Evolutionary conservation across 2,329 filamentous ascomycete genomes (phyloP).

Genomic region (Colletotrichum horii): DNA sequence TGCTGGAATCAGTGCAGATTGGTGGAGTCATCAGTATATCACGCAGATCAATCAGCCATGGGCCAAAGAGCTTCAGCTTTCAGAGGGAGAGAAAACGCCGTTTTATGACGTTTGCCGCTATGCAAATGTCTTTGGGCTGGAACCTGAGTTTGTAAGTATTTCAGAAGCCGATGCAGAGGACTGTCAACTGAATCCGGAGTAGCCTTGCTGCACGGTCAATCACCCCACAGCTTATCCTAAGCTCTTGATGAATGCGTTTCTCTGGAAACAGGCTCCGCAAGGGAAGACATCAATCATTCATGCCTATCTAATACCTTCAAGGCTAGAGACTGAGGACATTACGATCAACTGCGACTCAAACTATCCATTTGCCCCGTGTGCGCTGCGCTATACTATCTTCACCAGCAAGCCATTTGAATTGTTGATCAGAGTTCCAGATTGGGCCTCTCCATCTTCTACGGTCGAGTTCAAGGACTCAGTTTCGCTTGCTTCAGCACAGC

Average conservation of each 20-base stretch:
- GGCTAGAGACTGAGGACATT: background rate
- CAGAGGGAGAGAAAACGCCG: slow-evolving; percentile 27
- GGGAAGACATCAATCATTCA: background rate
- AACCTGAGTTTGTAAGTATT: slow-evolving; percentile 47
- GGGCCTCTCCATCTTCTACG: background rate
- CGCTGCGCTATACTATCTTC: slow-evolving; percentile 29
- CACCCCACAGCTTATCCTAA: slow-evolving; percentile 63
- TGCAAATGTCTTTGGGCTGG: slow-evolving; percentile 44
- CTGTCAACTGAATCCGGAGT: background rate
- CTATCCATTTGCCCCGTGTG: slow-evolving; percentile 41
- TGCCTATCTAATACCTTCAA: background rate
- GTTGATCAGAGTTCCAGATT: slow-evolving; percentile 26
- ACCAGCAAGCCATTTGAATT: slow-evolving; percentile 27
- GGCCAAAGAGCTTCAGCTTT: slow-evolving; percentile 40
- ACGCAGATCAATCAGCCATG: slow-evolving; percentile 58
- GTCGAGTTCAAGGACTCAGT: background rate
- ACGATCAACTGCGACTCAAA: slow-evolving; percentile 46
- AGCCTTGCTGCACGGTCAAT: slow-evolving; percentile 63
- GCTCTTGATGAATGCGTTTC: slow-evolving; percentile 41
- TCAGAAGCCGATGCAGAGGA: accelerated
- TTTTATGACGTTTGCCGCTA: slow-evolving; percentile 42
- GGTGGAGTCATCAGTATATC: slow-evolving; percentile 63
- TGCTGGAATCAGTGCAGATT: slow-evolving; percentile 53
- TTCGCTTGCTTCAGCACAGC: background rate
- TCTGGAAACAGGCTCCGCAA: background rate